Evolutionary conservation across 371 early-diverging fungal species (phyloP).

Genomic region (Lichtheimia ramosa): DNA sequence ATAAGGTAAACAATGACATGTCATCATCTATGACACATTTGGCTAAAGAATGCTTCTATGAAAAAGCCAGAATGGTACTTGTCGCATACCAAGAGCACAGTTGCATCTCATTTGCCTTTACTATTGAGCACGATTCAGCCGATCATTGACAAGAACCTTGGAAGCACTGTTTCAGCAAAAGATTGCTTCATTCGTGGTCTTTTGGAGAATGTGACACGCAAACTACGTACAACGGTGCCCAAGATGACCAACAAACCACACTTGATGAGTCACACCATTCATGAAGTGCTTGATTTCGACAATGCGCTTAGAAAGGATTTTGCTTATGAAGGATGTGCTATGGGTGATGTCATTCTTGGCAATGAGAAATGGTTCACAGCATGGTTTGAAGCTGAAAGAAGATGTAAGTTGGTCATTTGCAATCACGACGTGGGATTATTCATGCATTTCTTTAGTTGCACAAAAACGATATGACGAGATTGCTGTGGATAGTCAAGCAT

Average conservation of each 20-base stretch:
- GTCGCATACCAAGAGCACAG: slow-evolving; percentile 64
- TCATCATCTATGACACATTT: background rate
- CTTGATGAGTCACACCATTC: slow-evolving; percentile 72
- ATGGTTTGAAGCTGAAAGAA: slow-evolving; percentile 75
- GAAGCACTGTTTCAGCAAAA: slow-evolving; percentile 32
- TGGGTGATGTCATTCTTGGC: slow-evolving; percentile 54
- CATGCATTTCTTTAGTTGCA: slow-evolving; percentile 40
- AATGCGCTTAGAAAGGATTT: slow-evolving; percentile 68
- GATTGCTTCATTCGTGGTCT: slow-evolving; percentile 73
- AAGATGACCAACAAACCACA: slow-evolving; percentile 57
- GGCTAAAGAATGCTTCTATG: background rate
- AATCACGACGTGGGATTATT: background rate
- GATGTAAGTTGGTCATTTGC: slow-evolving; percentile 47
- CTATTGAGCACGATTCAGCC: slow-evolving; percentile 42
- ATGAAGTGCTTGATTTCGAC: slow-evolving; percentile 77
- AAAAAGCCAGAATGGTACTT: slow-evolving; percentile 85
- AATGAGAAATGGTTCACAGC: slow-evolving; percentile 60
- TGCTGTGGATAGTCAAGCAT: slow-evolving; percentile 58
- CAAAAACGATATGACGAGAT: slow-evolving; percentile 62
- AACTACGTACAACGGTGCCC: slow-evolving; percentile 61
- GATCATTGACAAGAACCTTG: slow-evolving; percentile 15
- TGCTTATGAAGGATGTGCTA: slow-evolving; percentile 53
- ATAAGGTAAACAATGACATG: slow-evolving; percentile 53
- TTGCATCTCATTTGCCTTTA: slow-evolving; percentile 41
- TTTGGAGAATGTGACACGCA: slow-evolving; percentile 59